Percentiles rank a stretch among this genome's conserved stretches.
Conservation (phyloP, 2,329 filamentous ascomycete species). For the Fusarium xyrophilum region DNA sequence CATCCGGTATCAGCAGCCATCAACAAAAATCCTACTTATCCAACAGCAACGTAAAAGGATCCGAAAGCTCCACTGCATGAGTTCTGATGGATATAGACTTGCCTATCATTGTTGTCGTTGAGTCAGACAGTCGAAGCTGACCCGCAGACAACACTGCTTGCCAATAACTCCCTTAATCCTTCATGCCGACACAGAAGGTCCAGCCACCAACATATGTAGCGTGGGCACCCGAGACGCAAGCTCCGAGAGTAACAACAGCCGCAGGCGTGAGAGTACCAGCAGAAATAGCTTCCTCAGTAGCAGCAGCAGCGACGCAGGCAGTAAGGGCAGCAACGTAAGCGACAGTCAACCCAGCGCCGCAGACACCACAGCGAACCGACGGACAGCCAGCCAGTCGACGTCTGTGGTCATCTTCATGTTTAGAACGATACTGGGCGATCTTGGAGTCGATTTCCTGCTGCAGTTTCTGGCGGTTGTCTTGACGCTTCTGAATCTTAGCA, state of each 20-base stretch:
- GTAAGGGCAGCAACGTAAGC: background rate
- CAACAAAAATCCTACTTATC: background rate
- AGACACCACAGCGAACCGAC: background rate
- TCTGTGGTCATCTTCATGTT: background rate
- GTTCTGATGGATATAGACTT: too few species aligned
- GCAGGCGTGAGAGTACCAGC: background rate
- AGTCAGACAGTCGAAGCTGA: background rate
- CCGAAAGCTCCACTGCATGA: rapidly evolving
- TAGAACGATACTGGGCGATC: background rate
- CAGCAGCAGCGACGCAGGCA: background rate
- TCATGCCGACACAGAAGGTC: background rate
- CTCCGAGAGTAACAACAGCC: background rate
- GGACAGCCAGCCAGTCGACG: background rate
- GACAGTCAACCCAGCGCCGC: background rate
- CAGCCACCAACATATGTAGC: background rate
- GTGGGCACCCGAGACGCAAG: background rate
- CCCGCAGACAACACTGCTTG: background rate
- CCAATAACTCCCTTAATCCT: background rate
- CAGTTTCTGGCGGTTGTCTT: background rate
- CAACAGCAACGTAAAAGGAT: background rate
- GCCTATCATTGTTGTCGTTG: rapidly evolving
- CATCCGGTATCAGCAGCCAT: too few species aligned
- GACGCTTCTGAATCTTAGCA: background rate
- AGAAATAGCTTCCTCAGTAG: background rate
- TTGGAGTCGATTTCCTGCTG: background rate